Evolutionary conservation across 176 grass and related monocot genomes (phyloP), one percentile per base, ranked within the genome.

Genomic region (Cocos nucifera): DNA sequence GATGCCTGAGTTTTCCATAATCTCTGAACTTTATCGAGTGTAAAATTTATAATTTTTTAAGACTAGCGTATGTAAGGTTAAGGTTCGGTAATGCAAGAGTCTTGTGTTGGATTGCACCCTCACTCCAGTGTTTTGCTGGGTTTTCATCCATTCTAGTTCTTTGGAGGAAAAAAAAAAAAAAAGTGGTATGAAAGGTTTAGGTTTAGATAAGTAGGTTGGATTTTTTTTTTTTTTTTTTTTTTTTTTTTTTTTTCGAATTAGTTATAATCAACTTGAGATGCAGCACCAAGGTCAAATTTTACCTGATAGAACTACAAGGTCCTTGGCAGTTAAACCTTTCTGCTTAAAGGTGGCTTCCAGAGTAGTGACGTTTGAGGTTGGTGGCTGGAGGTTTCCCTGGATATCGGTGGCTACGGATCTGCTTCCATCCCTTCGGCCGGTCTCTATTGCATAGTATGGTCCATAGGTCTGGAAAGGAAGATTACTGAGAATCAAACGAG

Each of bases 251-350:
- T 23, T 17, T 30, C 16, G 17, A 24, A 59, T 59, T 59, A 59
- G 4, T 17, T 28, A 54, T 28, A 55, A 50, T 17, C 30, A 17
- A 67, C 35, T 44, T 44, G 35, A 49, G 30, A 50, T 9, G 56
- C 16, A 29, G 10, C 35, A 12, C 35, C 35, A 44, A 12, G 10
- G 9, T 44, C 10, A 53, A 52, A 72, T 18, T 18, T 17, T 79
- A 85, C 82, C 83, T 69, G 83, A 74, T 62, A 86, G 62, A 17
- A 86, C 83, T 7, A 69, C 83, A 5, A 86, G 61, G 62, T 86
- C 83, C 61, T 86, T 86, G 14, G 77, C n/a, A 24, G 17, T 23
- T 9, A 86, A 53, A 18, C 83, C 77, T 39, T 80, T 77, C 0
- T n/a, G 68, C 10, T 21, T 73, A 55, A 89, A 89, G 55, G 80